Evolutionary conservation across 169 alveolate species (phyloP), one percentile per base, ranked within the genome.

Genomic region (Plasmodium gonderi): DNA sequence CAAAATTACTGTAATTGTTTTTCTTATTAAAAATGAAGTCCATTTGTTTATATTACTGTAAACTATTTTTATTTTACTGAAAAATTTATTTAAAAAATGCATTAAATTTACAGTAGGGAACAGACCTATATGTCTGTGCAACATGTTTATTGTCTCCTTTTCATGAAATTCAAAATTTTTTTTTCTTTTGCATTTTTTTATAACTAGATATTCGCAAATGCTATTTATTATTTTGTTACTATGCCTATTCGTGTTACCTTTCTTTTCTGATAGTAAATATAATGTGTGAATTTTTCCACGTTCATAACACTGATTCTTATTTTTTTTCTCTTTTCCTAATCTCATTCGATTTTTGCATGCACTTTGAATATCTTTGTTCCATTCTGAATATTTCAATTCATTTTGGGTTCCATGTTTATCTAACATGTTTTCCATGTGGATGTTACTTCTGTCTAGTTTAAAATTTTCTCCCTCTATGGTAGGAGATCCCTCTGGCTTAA

Each of bases 101-200:
- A 60, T 17, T 2, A 80, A 60, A 33, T 80, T 8, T 14, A n/a
- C 0, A 38, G 45, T 29, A 0, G 91, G 79, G 45, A 80, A 67
- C n/a, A 60, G 47, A 67, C 79, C 54, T 2, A 80, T n/a, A n/a
- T 60, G 47, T 60, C 44, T 60, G 26, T 17, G 8, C 31, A 80
- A 12, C 3, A 44, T 38, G 14, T 26, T 80, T 17, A 12, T 60
- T 31, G 31, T 12, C 14, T 38, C 40, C 38, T 26, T 75, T 42
- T 42, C 17, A n/a, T 17, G 23, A 33, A 33, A 60, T 2, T 2
- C 0, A 7, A 80, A 23, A n/a, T 44, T 60, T 3, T n/a, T 31
- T 14, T 44, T 26, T 40, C 20, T 51, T 60, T 44, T 80, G 26
- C 78, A 80, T n/a, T 80, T 80, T 60, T 60, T 49, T 9, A 80